Percentiles rank a stretch among this genome's conserved stretches.
Evolutionary conservation across 1,139 yeast species (phyloP).

Genomic region (Kurtzmaniella quercitrusa): DNA sequence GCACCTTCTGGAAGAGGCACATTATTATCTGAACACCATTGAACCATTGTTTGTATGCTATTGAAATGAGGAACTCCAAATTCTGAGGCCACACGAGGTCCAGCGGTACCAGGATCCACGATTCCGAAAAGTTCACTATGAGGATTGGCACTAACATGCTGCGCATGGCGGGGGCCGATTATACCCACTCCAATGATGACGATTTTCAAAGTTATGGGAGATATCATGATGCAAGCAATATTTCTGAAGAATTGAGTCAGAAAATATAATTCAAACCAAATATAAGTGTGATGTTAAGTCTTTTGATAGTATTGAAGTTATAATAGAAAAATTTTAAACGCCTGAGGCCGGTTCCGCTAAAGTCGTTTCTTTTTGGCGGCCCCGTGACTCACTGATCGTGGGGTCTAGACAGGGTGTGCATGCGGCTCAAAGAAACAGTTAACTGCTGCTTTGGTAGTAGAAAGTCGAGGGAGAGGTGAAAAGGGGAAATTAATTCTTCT

Average conservation of each 20-base stretch:
- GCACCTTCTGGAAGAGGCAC: slow-evolving; percentile 32
- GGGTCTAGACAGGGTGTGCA: neutral
- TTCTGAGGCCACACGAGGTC: slow-evolving; percentile 20
- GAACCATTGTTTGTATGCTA: slow-evolving; percentile 24
- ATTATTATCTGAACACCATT: slow-evolving; percentile 19
- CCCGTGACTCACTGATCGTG: slow-evolving; percentile 2
- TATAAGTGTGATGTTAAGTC: neutral
- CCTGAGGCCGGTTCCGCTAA: neutral
- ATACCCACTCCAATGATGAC: slow-evolving; percentile 38
- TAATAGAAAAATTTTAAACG: neutral
- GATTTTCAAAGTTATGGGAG: slow-evolving; percentile 14
- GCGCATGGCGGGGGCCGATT: slow-evolving; percentile 42
- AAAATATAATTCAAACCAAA: neutral
- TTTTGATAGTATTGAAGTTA: neutral
- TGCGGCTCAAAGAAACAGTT: neutral
- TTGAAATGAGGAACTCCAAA: slow-evolving; percentile 25
- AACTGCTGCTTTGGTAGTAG: neutral
- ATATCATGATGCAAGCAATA: slow-evolving; percentile 10
- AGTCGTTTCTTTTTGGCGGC: slow-evolving; percentile 1
- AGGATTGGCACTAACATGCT: slow-evolving; percentile 24
- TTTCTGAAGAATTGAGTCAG: neutral
- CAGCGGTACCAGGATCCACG: slow-evolving; percentile 29
- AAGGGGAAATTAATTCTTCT: no score
- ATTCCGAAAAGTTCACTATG: slow-evolving; percentile 30
- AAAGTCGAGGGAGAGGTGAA: neutral